Conservation (phyloP, 148 eudicot genomes). For the Rhododendron vialii region DNA sequence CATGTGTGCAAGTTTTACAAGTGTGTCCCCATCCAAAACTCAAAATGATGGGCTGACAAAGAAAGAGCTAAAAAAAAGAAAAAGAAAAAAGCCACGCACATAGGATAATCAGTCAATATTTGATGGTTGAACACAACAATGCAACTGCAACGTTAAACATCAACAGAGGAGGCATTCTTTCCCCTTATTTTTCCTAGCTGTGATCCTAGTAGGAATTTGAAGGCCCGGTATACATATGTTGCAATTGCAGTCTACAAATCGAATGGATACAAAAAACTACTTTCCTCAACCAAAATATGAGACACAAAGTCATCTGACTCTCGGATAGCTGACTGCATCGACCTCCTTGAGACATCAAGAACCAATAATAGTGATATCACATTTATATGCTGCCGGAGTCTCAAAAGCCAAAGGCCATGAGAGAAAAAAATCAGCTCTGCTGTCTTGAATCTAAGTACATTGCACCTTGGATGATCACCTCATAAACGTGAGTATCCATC, state of each 20-base stretch:
- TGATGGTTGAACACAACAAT: background rate
- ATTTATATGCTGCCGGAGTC: background rate
- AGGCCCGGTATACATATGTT: background rate
- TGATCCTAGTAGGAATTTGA: background rate
- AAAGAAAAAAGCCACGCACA: background rate
- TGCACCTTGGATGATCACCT: background rate
- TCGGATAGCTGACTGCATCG: background rate
- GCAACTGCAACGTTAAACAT: background rate
- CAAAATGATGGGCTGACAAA: background rate
- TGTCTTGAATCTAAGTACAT: background rate
- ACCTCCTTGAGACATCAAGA: background rate
- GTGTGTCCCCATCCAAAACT: background rate
- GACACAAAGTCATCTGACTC: background rate
- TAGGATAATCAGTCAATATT: background rate
- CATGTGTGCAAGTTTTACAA: too few species aligned
- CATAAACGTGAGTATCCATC: too few species aligned
- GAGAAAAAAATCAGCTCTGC: constrained; percentile 1
- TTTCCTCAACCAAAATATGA: background rate
- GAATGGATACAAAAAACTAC: background rate
- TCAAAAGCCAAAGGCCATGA: background rate
- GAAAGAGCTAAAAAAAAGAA: background rate
- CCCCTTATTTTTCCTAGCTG: background rate
- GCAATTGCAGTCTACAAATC: background rate
- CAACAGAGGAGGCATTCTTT: background rate
- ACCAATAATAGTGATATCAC: background rate